Base-by-base conservation (phyloP, 768 basidiomycete genomes). In the Trametopsis cervina region DNA sequence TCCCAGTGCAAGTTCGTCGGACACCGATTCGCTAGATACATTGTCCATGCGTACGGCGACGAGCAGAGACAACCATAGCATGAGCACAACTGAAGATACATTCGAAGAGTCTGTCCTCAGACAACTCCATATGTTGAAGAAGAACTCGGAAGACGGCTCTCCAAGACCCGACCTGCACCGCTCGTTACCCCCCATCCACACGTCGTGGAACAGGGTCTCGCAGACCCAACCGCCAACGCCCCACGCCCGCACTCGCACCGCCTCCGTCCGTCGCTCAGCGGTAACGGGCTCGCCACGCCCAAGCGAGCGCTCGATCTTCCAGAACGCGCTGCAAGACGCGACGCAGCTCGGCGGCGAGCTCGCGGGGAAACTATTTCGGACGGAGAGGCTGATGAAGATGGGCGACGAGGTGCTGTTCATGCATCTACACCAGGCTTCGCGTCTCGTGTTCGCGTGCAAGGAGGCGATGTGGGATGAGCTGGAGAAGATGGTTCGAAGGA, bases 401-500 rank as follows among this genome's bases (percentile, higher is more conserved):
- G 43, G 40, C 4, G 36, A 37, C 10, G 51, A 52, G 46, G 42
- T 35, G 22, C 43, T 55, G 36, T 49, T 41, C 38, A 55, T 51
- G 51, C 54, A 55, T 17, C 45, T 55, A 13, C 44, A 52, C 40
- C 51, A 46, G 29, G 50, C 50, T 5, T 24, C 40, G 38, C 6
- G 17, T 7, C 40, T 43, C 12, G 54, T 55, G 21, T 22, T 52
- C 20, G 46, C 51, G 26, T 27, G 37, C 45, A 41, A 42, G 33
- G 54, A 55, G 42, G 46, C 50, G 11, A 55, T 55, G 54, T 55
- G 54, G 54, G 54, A 52, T 17, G 49, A 46, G 29, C 44, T 54
- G 2, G 17, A 44, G 36, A 23, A 40, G 6, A 17, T 11, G n/a
- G 43, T 35, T 20, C 36, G 49, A 42, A 33, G n/a, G 25, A 24